Percentiles rank a stretch among this genome's conserved stretches.
These are phyloP conservation scores for Raffaelea ambrosiae DNA, from an alignment of 2,329 filamentous ascomycete species.

Conservation along the genomic window DNA sequence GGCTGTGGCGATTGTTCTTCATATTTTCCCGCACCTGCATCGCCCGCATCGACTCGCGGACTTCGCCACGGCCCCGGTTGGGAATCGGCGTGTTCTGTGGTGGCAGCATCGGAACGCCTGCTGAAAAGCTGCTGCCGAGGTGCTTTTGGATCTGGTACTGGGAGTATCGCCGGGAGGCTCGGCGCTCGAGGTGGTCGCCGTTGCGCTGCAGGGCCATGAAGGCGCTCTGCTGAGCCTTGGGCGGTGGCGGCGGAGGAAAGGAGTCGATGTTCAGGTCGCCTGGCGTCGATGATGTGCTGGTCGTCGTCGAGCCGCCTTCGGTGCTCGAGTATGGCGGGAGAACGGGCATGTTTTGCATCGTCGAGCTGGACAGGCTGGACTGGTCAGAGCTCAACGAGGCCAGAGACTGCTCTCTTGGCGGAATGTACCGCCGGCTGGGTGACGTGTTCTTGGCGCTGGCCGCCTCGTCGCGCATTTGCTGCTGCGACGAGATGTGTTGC, in stretches of 20 bases:
- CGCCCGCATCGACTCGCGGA: constrained; percentile 72
- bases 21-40: constrained; percentile 46
- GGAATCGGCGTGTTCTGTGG: constrained; percentile 75
- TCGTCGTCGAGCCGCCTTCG: background rate
- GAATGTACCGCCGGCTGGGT: constrained; percentile 38
- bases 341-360: constrained; percentile 68
- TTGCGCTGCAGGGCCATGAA: constrained; percentile 84
- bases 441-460: constrained; percentile 27
- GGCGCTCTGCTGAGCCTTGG: constrained; percentile 74
- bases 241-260: constrained; percentile 67
- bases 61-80: constrained; percentile 70
- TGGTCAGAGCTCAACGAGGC: constrained; percentile 46
- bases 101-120: constrained; percentile 79
- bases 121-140: constrained; percentile 63
- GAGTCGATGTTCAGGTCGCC: constrained; percentile 50
- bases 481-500: constrained; percentile 5
- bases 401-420: constrained; percentile 42
- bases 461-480: constrained; percentile 17
- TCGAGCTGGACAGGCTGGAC: constrained; percentile 63
- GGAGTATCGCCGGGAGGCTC: constrained; percentile 88
- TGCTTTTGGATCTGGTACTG: constrained; percentile 96
- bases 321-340: constrained; percentile 58
- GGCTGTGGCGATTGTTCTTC: constrained; percentile 40
- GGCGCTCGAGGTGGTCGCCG: constrained; percentile 73
- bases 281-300: constrained; percentile 3